Base-by-base conservation (phyloP, 2,329 filamentous ascomycete genomes). In the Whalleya microplaca region DNA sequence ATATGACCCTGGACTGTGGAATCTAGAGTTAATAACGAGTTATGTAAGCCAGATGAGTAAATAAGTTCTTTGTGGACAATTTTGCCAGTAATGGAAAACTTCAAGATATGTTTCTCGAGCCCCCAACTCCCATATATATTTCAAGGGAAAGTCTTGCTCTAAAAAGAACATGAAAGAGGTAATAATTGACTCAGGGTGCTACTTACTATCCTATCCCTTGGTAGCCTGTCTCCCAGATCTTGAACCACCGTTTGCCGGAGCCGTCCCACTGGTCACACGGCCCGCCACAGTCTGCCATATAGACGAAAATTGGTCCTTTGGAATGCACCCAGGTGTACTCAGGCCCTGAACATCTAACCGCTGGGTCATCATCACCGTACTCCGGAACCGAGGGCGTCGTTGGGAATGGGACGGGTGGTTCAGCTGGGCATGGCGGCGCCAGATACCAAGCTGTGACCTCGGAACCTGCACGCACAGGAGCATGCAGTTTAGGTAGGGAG, bases 161-260 rank as follows among this genome's bases (percentile, higher is more conserved):
- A 9, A 27, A 27, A 27, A 4, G 4, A 27, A 27, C 9, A 27
- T 4, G 23, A 4, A 27, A 27, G 9, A 9, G 9, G 23, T 27
- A 27, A 27, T 27, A 27, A 9, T 27, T 27, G 23, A 27, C 23
- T 27, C 23, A 4, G 4, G 9, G 9, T 27, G 23, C 23, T 9
- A 27, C 23, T 27, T 4, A 27, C 23, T 23, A 59, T 66, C 56
- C 77, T 58, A 18, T 48, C 0, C 27, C 2, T 2, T 43, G 4
- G 21, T 53, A 53, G 3, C 53, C 49, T 6, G 53, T 27, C 40
- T 56, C 56, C 44, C 32, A 56, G 49, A 56, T 51, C 41, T 59
- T 53, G 37, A 59, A 59, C 56, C 49, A 56, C 18, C 46, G 53
- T 27, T 48, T 53, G 2, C 53, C 56, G 10, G 20, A 47, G 20